These are phyloP conservation scores for Globisporangium sylvaticum DNA, from an alignment of 352 stramenopile species.

Conservation along the genomic window DNA sequence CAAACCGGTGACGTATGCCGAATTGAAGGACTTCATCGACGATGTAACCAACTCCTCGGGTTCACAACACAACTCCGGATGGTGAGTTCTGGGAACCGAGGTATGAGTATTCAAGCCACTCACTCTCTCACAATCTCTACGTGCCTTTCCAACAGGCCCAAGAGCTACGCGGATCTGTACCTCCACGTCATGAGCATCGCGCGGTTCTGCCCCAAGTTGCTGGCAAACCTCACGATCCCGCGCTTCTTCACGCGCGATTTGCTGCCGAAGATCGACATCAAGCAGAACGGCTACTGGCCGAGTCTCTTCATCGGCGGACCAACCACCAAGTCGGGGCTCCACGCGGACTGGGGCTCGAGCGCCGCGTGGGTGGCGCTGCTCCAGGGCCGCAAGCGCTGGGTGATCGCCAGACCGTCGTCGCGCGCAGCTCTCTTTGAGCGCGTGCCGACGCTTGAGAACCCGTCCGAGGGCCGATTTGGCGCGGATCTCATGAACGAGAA, in stretches of 20 bases:
- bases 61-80: not conserved
- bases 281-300: conserved; percentile 34
- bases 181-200: conserved; percentile 32
- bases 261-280: conserved; percentile 18
- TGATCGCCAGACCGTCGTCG: conserved; percentile 27
- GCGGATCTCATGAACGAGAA: not conserved
- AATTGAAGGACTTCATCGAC: not conserved
- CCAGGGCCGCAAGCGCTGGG: not conserved
- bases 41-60: not conserved
- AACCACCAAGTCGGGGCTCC: conserved; percentile 26
- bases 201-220: conserved; percentile 25
- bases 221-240: conserved; percentile 8
- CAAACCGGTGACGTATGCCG: not conserved
- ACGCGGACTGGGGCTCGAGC: conserved; percentile 25
- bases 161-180: conserved; percentile 25
- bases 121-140: not conserved
- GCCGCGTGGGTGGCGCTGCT: not conserved
- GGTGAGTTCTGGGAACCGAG: not conserved
- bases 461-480: not conserved
- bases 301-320: conserved; percentile 34
- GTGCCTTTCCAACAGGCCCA: conserved; percentile 5
- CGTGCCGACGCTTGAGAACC: conserved; percentile 10
- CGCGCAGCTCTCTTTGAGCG: conserved; percentile 23
- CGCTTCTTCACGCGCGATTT: conserved; percentile 26
- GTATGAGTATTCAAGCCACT: not conserved